phyloP scores from a whole-genome alignment of 228 moss, liverwort and hornwort genomes.

The Sphagnum magellanicum region DNA sequence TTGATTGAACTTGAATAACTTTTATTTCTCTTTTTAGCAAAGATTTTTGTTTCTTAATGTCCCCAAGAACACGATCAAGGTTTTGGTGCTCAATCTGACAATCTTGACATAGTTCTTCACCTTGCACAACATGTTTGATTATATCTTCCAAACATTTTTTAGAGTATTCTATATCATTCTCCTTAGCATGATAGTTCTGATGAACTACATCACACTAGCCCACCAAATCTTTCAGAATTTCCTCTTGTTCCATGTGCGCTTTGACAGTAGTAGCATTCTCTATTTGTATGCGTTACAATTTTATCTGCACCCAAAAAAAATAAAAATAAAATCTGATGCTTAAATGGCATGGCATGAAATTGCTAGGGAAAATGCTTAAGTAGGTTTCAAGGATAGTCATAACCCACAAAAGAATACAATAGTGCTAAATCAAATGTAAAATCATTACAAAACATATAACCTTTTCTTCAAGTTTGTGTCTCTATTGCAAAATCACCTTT shows the following conservation, averaged over 20 bases:
- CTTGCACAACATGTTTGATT: neutral
- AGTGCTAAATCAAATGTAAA: neutral
- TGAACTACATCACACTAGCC: neutral
- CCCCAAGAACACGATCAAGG: neutral
- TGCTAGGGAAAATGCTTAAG: neutral
- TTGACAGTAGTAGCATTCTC: fast-evolving
- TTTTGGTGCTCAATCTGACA: neutral
- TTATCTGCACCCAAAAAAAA: too few species aligned
- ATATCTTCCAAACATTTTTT: neutral
- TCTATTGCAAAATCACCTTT: neutral
- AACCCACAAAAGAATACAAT: neutral
- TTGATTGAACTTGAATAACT: neutral
- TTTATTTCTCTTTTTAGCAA: neutral
- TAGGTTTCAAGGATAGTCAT: neutral
- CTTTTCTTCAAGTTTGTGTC: neutral
- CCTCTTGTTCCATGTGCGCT: neutral
- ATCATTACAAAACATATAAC: neutral
- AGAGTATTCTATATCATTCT: neutral
- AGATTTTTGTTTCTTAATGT: neutral
- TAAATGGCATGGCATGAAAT: too few species aligned
- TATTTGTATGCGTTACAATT: too few species aligned
- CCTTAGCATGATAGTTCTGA: neutral
- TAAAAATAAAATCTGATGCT: too few species aligned
- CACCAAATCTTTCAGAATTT: neutral
- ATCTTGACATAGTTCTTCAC: neutral